Evolutionary conservation across 805 yeast genomes (phyloP), one percentile per base, ranked within the genome.

Genomic region (Wickerhamiella vanderwaltii): DNA sequence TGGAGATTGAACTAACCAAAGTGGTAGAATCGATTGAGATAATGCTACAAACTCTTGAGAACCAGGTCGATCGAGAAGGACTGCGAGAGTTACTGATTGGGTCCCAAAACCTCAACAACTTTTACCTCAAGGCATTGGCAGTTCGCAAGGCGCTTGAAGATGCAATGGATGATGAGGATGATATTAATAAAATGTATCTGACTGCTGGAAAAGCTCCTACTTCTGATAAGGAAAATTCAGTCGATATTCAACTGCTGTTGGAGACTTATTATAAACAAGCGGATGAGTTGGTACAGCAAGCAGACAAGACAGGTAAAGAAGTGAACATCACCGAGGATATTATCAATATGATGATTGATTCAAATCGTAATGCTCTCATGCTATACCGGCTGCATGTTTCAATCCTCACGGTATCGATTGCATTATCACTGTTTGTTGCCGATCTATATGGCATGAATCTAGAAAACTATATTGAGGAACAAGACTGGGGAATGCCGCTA

Each of bases 381-480:
- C 68, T 87, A 43, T 76, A 80, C 50, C 94, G 87, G 54, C 64
- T 87, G 48, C 79, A 82, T 52, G 75, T 86, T 12, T 75, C 93
- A 0, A 79, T 87, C 19, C 83, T 82, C 48, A 84, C 95, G 0
- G 59, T 87, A 26, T 94, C 94, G 0, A 72, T 83, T 54, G 81
- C 94, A 0, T 79, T 83, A 17, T 94, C 94, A 1, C 79, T 94
- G 1, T 63, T 83, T 16, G 52, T 84, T 1, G 94, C 95, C 2
- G 94, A 94, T 6, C 77, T 86, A 51, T 87, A 83, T 54, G 95
- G 94, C 26, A 91, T 91, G 98, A 91, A 91, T 61, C 64, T 91
- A 57, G 87, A 82, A 55, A 91, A 88, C 60, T 87, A 82, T 55
- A 77, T 91, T 13, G 98, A 91, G 56, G 94, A 86, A 41, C 64